These are phyloP conservation scores for Penicillium verrucosum DNA, from an alignment of 2,329 filamentous ascomycete genomes.

Conservation along the genomic window DNA sequence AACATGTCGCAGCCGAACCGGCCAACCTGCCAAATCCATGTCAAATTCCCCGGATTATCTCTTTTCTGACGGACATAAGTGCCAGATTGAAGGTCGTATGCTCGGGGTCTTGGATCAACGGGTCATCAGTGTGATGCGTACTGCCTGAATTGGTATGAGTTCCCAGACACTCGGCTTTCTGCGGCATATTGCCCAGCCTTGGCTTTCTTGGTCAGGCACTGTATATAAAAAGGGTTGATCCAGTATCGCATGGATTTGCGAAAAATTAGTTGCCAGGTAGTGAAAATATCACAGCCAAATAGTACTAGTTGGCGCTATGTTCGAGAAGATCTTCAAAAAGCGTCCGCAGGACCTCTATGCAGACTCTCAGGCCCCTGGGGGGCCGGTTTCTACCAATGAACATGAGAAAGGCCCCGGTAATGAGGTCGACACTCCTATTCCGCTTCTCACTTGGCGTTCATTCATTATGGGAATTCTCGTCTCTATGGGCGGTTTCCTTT, in stretches of 20 bases:
- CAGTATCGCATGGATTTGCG: neutral
- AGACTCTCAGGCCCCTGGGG: slow-evolving; percentile 10
- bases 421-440: slow-evolving; percentile 25
- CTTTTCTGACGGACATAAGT: slow-evolving; percentile 1
- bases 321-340: slow-evolving; percentile 18
- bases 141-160: neutral
- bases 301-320: slow-evolving; percentile 9
- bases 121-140: slow-evolving; percentile 17
- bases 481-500: slow-evolving; percentile 47
- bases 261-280: neutral
- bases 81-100: neutral
- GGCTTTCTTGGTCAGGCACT: neutral
- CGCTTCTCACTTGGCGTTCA: slow-evolving; percentile 35
- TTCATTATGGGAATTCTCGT: slow-evolving; percentile 38
- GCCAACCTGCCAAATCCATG: slow-evolving; percentile 3
- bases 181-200: neutral
- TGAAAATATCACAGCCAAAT: neutral
- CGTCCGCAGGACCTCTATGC: slow-evolving; percentile 13
- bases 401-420: slow-evolving; percentile 18
- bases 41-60: slow-evolving; percentile 19
- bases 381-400: slow-evolving; percentile 18
- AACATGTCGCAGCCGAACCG: neutral
- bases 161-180: slow-evolving; percentile 1
- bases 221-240: slow-evolving; percentile 10
- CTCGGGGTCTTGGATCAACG: slow-evolving; percentile 12